Conservation (phyloP, 306 rosid genomes). For the Canavalia gladiata region DNA sequence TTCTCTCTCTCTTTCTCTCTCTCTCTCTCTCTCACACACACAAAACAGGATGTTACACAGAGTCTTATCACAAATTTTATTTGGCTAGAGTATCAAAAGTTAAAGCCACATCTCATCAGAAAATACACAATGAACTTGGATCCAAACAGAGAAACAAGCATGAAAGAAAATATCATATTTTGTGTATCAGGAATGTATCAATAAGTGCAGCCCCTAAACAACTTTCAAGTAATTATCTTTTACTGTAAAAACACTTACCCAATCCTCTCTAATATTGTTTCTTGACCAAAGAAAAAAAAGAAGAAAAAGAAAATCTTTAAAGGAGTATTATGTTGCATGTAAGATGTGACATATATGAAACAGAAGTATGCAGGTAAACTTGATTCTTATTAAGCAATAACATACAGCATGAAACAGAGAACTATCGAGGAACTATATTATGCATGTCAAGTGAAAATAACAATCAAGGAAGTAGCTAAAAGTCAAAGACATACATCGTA, state of each 20-base stretch:
- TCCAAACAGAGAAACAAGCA: constrained; percentile 18
- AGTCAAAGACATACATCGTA: constrained; percentile 59
- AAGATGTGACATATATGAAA: not conserved
- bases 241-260: not conserved
- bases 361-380: constrained; percentile 5
- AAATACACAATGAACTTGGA: constrained; percentile 16
- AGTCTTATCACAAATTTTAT: no score
- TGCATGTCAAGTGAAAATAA: constrained; percentile 8
- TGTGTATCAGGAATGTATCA: constrained; percentile 3
- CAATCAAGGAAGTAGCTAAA: constrained; percentile 41
- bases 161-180: constrained; percentile 28
- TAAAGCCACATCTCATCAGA: not conserved
- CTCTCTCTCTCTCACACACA: no score
- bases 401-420: not conserved
- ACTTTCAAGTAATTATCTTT: not conserved
- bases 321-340: not conserved
- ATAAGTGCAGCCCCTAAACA: not conserved
- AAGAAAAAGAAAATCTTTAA: no score
- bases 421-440: constrained; percentile 8
- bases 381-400: constrained; percentile 5
- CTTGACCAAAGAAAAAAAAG: no score
- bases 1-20: no score
- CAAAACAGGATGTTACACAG: no score
- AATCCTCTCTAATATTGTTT: not conserved
- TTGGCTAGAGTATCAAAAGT: not conserved